Evolutionary conservation across 1,284 basidiomycete genomes (phyloP), one percentile per base, ranked within the genome.

Genomic region (Schizophyllum amplum): DNA sequence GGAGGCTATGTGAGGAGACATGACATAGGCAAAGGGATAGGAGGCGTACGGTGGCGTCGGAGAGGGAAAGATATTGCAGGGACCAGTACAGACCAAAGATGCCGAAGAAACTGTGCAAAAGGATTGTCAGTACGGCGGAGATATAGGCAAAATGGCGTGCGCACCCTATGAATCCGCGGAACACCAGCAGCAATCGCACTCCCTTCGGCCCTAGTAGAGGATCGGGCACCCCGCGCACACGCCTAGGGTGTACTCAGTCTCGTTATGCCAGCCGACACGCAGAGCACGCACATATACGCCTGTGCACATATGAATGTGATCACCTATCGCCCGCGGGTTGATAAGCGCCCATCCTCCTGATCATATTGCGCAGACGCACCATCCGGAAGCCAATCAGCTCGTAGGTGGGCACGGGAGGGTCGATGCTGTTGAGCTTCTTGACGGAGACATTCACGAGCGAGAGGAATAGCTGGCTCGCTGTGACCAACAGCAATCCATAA

Each of bases 71-170:
- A 61, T 80, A 85, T 58, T 84, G 76, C 11, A 92, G 71, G 1
- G 85, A 81, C 65, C 83, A 87, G 67, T 92, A 92, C 1, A 83
- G 71, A 24, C 78, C 83, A 60, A 80, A 82, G n/a, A 88, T 71
- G 0, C 81, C 82, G 58, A 83, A 74, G 63, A 84, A 86, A 15
- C 81, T 84, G 61, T 1, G 13, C 62, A 20, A 17, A 48, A 25
- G n/a, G 24, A 57, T 51, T 27, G 33, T 49, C 24, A 51, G 51
- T 21, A 9, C 20, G n/a, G 24, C 46, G 21, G 48, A 57, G 59
- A 27, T 61, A 62, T 5, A 62, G 58, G 23, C 33, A 17, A 55
- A 57, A 52, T 59, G 62, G 21, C 56, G 6, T 4, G 65, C 71
- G 52, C 65, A 86, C 78, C 90, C 89, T 6, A 79, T 75, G 55